Evolutionary conservation across 179 eudicot genomes (phyloP).

Genomic region (Silene vulgaris): DNA sequence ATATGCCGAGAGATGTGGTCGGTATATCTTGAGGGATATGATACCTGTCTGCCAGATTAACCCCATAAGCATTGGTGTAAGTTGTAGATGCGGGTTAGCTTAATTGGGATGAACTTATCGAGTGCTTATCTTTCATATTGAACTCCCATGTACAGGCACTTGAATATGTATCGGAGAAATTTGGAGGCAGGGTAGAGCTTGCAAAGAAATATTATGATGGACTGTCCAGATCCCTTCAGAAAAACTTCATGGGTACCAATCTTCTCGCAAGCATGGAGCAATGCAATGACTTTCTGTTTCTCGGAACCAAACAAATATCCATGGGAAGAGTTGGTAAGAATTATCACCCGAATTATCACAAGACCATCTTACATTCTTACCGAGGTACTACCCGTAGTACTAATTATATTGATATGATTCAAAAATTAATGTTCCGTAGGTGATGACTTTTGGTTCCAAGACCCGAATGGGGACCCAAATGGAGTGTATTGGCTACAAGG

Average conservation of each 20-base stretch:
- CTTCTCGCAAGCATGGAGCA: slow-evolving; percentile 64
- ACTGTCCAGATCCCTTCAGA: slow-evolving; percentile 42
- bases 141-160: slow-evolving; percentile 33
- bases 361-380: too few relatives aligned
- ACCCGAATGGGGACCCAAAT: slow-evolving; percentile 54
- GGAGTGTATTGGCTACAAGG: slow-evolving; percentile 71
- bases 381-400: too few relatives aligned
- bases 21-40: too few relatives aligned
- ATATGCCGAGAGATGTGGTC: too few relatives aligned
- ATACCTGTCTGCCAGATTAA: too few relatives aligned
- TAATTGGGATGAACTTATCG: too few relatives aligned
- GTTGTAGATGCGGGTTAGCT: too few relatives aligned
- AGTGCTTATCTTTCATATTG: too few relatives aligned
- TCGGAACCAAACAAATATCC: slow-evolving; percentile 56
- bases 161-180: slow-evolving; percentile 51
- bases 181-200: slow-evolving; percentile 59
- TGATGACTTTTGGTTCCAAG: slow-evolving; percentile 64
- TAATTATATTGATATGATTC: too few relatives aligned
- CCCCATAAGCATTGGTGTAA: too few relatives aligned
- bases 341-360: too few relatives aligned
- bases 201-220: slow-evolving; percentile 54
- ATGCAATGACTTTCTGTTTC: slow-evolving; percentile 65
- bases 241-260: slow-evolving; percentile 56
- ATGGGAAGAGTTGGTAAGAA: slow-evolving; percentile 62
- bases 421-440: slow-evolving; percentile 24